Percentiles rank a stretch among this genome's conserved stretches.
These are phyloP conservation scores for Dryas drummondii DNA, from an alignment of 306 rosid genomes.

Conservation along the genomic window DNA sequence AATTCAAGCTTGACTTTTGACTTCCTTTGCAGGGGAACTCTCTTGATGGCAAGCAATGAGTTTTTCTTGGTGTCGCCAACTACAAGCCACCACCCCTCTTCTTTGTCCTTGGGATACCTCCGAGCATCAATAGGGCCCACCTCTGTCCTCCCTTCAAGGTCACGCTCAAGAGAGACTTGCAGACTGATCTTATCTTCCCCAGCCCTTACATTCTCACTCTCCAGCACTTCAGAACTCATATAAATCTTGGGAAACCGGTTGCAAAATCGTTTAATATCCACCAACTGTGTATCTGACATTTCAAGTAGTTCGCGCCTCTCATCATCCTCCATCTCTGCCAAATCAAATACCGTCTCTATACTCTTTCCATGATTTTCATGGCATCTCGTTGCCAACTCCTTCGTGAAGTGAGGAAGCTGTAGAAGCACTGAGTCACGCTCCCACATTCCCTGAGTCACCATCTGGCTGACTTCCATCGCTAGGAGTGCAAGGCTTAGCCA, in stretches of 20 bases:
- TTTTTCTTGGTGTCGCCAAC: conserved; percentile 70
- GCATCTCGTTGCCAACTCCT: conserved; percentile 76
- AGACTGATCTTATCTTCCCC: conserved; percentile 54
- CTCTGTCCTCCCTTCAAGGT: conserved; percentile 66
- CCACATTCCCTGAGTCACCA: conserved; percentile 94
- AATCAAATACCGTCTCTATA: conserved; percentile 74
- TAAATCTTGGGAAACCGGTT: conserved; percentile 78
- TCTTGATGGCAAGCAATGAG: conserved; percentile 69
- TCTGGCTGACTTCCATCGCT: conserved; percentile 88
- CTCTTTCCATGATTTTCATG: conserved; percentile 63
- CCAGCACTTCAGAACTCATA: conserved; percentile 65
- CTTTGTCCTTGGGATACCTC: conserved; percentile 77
- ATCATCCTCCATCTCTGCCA: conserved; percentile 78
- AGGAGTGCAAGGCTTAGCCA: conserved; percentile 82
- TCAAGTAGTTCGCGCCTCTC: conserved; percentile 68
- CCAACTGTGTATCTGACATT: conserved; percentile 68
- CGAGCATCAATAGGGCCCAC: conserved; percentile 65
- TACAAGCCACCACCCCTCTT: conserved; percentile 95
- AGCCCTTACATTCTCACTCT: conserved; percentile 44
- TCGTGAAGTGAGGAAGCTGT: conserved; percentile 87
- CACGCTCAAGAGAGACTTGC: conserved; percentile 71
- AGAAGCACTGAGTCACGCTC: conserved; percentile 77
- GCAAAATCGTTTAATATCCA: conserved; percentile 73
- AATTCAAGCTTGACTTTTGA: conserved; percentile 70
- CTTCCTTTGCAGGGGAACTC: conserved; percentile 69